Evolutionary conservation across 2,329 filamentous ascomycete species (phyloP).

Genomic region (Pyricularia grisea): DNA sequence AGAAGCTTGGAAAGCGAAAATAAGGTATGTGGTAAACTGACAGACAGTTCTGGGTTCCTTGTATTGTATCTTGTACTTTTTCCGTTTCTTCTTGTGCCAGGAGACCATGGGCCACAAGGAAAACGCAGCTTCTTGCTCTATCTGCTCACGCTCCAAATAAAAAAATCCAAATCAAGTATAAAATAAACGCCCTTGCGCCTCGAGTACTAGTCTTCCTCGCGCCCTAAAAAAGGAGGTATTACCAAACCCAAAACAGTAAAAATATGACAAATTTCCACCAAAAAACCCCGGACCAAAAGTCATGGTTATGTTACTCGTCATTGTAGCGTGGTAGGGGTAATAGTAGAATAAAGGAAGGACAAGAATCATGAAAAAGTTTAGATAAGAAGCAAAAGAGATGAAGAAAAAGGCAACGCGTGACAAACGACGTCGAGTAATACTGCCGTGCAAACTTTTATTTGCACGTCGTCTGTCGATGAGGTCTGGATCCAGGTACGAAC

Average conservation of each 20-base stretch:
- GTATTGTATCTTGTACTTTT: background rate
- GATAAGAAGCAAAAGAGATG: background rate
- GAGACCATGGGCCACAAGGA: background rate
- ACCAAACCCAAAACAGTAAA: background rate
- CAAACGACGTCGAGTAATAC: background rate
- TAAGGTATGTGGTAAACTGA: background rate
- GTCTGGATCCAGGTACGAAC: background rate
- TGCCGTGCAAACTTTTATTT: background rate
- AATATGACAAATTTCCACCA: background rate
- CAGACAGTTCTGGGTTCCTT: background rate
- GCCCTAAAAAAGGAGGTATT: background rate
- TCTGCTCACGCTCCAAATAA: background rate
- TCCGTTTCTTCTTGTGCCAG: background rate
- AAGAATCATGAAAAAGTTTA: background rate
- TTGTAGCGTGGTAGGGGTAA: background rate
- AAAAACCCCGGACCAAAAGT: background rate
- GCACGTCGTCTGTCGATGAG: background rate
- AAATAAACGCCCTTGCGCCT: background rate
- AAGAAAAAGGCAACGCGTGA: background rate
- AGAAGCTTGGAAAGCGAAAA: background rate
- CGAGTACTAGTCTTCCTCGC: background rate
- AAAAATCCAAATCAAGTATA: slow-evolving; percentile 1
- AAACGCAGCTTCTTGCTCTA: background rate
- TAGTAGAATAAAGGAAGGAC: background rate
- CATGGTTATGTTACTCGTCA: background rate